Base-by-base conservation (phyloP, 768 basidiomycete species). In the Suillus paluster region DNA sequence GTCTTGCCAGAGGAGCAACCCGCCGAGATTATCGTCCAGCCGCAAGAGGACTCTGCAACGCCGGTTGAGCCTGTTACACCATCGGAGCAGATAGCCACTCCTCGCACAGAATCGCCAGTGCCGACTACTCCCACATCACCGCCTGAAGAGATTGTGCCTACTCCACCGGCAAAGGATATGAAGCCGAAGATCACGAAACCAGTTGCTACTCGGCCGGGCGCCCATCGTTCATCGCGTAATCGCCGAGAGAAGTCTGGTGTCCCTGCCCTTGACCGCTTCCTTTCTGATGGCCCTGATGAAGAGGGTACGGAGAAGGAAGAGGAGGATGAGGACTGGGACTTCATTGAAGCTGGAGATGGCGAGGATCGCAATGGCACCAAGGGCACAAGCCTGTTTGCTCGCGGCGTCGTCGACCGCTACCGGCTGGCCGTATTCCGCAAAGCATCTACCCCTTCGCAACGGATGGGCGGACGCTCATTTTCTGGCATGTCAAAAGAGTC, bases 321-420 rank as follows among this genome's bases (percentile, higher is more conserved):
- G 21, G 86, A 89, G 58, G 93, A 94, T 56, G 91, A 94, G 45
- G 94, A 95, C 60, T 97, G 95, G 94, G 94, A 95, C 83, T 85
- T 95, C 64, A 83, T 97, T 63, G 92, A 94, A 68, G 85, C 84
- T 42, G 91, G 79, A 6, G 89, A 90, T 65, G 87, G 86, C n/a
- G 92, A 93, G 70, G 93, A 94, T 61, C 82, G 88, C 63, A 94
- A 95, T 64, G 92, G 93, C 19, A 79, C 88, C 27, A 87, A 88
- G 70, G 92, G 87, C 8, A 85, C 86, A 21, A 95, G 89, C 70
- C 82, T 95, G 42, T 95, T 95, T 70, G 90, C 94, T 46, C 87
- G 94, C n/a, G 94, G 94, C 6, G 91, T 95, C 53, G 92, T 95
- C 57, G 94, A 97, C 72, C 83, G 90, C 58, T 97, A 96, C 72